phyloP scores from a whole-genome alignment of 495 filamentous ascomycete genomes.

The Diplogelasinospora grovesii region DNA sequence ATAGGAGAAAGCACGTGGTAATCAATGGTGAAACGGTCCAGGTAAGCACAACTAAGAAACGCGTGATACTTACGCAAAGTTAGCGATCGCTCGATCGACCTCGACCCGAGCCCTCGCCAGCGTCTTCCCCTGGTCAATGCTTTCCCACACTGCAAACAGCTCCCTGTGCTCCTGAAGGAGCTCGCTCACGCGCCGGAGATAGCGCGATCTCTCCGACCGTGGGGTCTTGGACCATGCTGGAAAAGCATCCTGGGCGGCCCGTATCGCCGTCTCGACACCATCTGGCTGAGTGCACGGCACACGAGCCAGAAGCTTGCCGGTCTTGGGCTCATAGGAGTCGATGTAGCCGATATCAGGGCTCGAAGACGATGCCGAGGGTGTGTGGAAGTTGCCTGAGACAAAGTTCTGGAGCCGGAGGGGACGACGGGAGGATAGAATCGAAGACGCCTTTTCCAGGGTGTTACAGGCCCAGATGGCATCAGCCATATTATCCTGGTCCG shows the following conservation, averaged over 20 bases:
- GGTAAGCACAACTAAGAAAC: neutral
- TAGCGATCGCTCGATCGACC: slow-evolving; percentile 19
- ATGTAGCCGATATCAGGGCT: neutral
- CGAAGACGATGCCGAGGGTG: no score
- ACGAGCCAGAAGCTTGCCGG: slow-evolving; percentile 10
- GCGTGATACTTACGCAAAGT: slow-evolving; percentile 21
- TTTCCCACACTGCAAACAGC: slow-evolving; percentile 26
- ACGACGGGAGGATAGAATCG: neutral
- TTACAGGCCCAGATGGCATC: slow-evolving; percentile 10
- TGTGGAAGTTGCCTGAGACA: slow-evolving; percentile 8
- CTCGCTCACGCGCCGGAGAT: slow-evolving; percentile 16
- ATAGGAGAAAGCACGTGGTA: no score
- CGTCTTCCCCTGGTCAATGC: slow-evolving; percentile 25
- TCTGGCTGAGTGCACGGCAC: slow-evolving; percentile 10
- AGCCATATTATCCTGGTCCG: no score
- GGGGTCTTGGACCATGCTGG: slow-evolving; percentile 19
- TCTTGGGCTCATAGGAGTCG: slow-evolving; percentile 19
- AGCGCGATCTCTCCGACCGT: slow-evolving; percentile 12
- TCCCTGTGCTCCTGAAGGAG: slow-evolving; percentile 18
- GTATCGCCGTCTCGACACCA: slow-evolving; percentile 13
- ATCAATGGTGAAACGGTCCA: neutral
- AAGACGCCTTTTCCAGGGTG: slow-evolving; percentile 13
- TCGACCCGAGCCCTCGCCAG: slow-evolving; percentile 20
- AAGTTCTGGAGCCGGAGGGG: slow-evolving; percentile 11
- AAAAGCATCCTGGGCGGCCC: slow-evolving; percentile 16